Evolutionary conservation across 768 basidiomycete genomes (phyloP).

Genomic region (Phaffia tasmanica): DNA sequence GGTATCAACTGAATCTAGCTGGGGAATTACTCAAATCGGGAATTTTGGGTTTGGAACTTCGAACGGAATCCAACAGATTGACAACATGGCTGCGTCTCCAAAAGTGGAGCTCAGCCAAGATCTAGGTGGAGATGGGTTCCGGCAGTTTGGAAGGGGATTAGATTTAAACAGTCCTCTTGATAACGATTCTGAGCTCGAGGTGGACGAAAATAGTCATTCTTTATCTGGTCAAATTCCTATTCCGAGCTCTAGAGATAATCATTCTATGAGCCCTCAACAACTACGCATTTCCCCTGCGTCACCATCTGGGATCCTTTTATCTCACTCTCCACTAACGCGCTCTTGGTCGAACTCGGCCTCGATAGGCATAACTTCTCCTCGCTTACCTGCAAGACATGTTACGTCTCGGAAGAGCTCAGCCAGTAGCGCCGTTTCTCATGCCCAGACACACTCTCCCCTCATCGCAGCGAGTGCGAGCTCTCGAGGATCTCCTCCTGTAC

Average conservation of each 20-base stretch:
- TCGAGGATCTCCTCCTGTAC: slow-evolving; percentile 24
- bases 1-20: neutral
- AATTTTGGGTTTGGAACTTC: slow-evolving; percentile 15
- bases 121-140: neutral
- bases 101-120: neutral
- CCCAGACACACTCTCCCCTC: slow-evolving; percentile 28
- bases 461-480: slow-evolving; percentile 28
- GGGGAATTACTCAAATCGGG: slow-evolving; percentile 13
- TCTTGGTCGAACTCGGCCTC: slow-evolving; percentile 12
- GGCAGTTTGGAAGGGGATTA: slow-evolving; percentile 14
- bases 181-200: slow-evolving; percentile 1
- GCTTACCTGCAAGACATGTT: neutral
- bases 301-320: neutral
- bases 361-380: slow-evolving; percentile 5
- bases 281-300: neutral
- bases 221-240: neutral
- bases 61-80: neutral
- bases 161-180: neutral
- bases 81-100: neutral
- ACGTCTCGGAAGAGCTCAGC: neutral
- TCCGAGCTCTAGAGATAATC: too few species aligned
- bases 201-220: slow-evolving; percentile 4
- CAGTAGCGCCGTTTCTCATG: slow-evolving; percentile 6
- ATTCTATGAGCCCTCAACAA: too few species aligned
- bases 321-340: slow-evolving; percentile 3